Evolutionary conservation across 768 basidiomycete genomes (phyloP), one percentile per base, ranked within the genome.

Genomic region (Lentinus tigrinus): DNA sequence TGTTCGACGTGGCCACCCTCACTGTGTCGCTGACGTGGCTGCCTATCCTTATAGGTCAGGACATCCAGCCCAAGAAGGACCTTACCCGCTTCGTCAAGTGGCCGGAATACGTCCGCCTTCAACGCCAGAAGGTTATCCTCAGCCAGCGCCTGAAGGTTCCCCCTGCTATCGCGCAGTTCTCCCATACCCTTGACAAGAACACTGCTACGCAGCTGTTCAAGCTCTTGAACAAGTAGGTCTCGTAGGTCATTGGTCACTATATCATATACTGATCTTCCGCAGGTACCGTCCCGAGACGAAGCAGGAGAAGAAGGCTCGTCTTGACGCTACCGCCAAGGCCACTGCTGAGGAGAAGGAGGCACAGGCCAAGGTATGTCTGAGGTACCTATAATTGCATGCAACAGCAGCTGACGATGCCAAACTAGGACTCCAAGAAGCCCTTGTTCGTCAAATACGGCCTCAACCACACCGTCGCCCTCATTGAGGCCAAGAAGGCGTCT

Each of bases 121-220:
- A 98, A 72, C 88, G 96, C 72, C 95, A 98, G 78, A 98, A 98
- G 81, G 93, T 98, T 70, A 96, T 98, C 77, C 88, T 98, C 60
- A 80, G 91, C 84, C 94, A 98, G 78, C 93, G 96, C 69, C 82
- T 98, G 67, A 98, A 98, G 84, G 95, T 97, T 24, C 96, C 96
- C 65, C 96, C 96, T 40, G 93, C 96, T 66, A 95, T 99, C 68
- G 92, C 95, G 47, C 96, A 99, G 74, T 98, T 98, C 83, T 85
- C 88, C n/a, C 83, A 89, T 79, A 95, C 95, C 43, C 82, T 99
- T 71, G 96, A 99, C 85, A 98, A 97, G 85, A 98, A 98, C 84
- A 98, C 95, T 48, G 96, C 96, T 23, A 95, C 92, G 28, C 95
- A 98, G 75, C 77, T 98, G 62, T 98, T 98, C 88, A 95, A 96